These are phyloP conservation scores for Niveomyces coronatus DNA, from an alignment of 2,329 filamentous ascomycete species.

Conservation along the genomic window DNA sequence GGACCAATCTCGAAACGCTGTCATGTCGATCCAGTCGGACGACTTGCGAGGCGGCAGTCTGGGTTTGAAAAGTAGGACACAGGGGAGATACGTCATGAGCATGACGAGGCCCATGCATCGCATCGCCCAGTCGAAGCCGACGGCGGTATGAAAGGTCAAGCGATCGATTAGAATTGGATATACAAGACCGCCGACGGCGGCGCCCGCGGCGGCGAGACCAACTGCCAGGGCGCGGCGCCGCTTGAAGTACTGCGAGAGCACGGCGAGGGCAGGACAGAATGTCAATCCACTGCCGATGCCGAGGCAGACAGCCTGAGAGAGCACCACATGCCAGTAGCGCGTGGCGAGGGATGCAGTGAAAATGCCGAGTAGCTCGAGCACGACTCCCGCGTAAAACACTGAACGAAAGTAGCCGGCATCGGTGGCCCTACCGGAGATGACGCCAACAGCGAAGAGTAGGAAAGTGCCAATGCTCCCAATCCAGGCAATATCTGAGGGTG, in stretches of 20 bases:
- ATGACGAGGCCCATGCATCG: slow-evolving; percentile 37
- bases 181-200: slow-evolving; percentile 42
- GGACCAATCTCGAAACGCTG: slow-evolving; percentile 30
- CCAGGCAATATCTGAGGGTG: slow-evolving; percentile 31
- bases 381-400: slow-evolving; percentile 26
- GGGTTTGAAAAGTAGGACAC: slow-evolving; percentile 28
- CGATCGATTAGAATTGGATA: slow-evolving; percentile 37
- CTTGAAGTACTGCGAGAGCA: slow-evolving; percentile 53
- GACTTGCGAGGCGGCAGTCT: slow-evolving; percentile 28
- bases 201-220: slow-evolving; percentile 48
- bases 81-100: slow-evolving; percentile 27
- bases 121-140: slow-evolving; percentile 47
- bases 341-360: slow-evolving; percentile 32
- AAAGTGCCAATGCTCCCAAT: slow-evolving; percentile 35
- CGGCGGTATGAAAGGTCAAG: slow-evolving; percentile 29
- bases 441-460: slow-evolving; percentile 30
- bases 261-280: slow-evolving; percentile 46
- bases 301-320: slow-evolving; percentile 37
- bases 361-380: slow-evolving; percentile 32
- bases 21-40: slow-evolving; percentile 32
- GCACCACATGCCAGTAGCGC: slow-evolving; percentile 38
- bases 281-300: slow-evolving; percentile 44
- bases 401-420: slow-evolving; percentile 33
- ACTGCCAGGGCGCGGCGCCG: slow-evolving; percentile 44
- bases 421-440: slow-evolving; percentile 30